Conservation (phyloP, 257 asterid genomes). For the Rhazya stricta region DNA sequence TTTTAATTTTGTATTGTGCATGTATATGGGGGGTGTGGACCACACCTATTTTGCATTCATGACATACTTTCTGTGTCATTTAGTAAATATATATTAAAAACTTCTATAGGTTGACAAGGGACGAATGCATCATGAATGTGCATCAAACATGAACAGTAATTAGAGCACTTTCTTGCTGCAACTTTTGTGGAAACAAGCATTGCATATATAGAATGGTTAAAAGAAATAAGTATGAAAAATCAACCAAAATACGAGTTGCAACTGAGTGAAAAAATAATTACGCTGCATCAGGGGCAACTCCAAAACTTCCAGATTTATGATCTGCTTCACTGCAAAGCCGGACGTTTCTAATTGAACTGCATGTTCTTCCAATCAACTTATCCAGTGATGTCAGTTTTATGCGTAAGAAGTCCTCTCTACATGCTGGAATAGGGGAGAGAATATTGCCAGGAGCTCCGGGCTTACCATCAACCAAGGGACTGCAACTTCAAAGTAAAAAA, state of each 20-base stretch:
- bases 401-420: slow-evolving; percentile 86
- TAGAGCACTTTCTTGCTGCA: slow-evolving; percentile 1
- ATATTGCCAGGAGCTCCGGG: slow-evolving; percentile 33
- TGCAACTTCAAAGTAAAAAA: slow-evolving; percentile 24
- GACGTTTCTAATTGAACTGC: slow-evolving; percentile 78
- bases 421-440: slow-evolving; percentile 77
- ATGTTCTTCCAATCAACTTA: slow-evolving; percentile 85
- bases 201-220: neutral
- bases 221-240: neutral
- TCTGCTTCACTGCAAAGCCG: slow-evolving; percentile 82
- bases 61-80: neutral
- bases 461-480: slow-evolving; percentile 42
- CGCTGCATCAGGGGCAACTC: slow-evolving; percentile 99
- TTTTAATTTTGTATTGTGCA: neutral
- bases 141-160: neutral
- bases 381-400: slow-evolving; percentile 81
- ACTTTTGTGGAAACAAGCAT: neutral
- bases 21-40: neutral
- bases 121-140: neutral
- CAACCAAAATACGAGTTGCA: slow-evolving; percentile 9
- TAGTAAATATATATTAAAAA: neutral
- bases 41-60: neutral
- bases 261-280: slow-evolving; percentile 29
- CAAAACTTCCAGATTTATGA: slow-evolving; percentile 67
- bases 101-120: neutral